Conservation (phyloP, 2,329 filamentous ascomycete genomes). For the Colletotrichum magnum region DNA sequence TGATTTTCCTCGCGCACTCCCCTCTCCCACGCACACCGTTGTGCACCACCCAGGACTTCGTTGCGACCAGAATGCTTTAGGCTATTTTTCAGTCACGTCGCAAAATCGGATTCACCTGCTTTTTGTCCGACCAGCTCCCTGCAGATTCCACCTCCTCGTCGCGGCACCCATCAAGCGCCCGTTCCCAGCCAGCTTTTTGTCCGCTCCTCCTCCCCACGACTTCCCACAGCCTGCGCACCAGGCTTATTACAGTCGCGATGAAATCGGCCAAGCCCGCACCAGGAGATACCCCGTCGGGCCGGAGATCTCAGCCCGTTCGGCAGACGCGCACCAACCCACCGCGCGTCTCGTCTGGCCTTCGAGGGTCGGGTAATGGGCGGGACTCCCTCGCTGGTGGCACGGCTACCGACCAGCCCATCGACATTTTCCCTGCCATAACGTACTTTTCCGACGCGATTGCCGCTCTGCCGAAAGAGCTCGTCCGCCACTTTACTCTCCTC, state of each 20-base stretch:
- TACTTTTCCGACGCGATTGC: conserved; percentile 93
- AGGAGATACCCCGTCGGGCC: conserved; percentile 62
- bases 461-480: conserved; percentile 93
- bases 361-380: conserved; percentile 59
- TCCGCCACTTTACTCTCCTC: conserved; percentile 93
- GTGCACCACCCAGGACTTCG: conserved; percentile 8
- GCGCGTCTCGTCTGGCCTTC: conserved; percentile 63
- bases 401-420: conserved; percentile 71
- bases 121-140: conserved; percentile 4
- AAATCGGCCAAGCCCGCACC: conserved; percentile 67
- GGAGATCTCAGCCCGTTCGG: conserved; percentile 74
- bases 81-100: neutral
- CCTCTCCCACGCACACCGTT: conserved; percentile 22
- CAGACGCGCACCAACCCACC: conserved; percentile 76
- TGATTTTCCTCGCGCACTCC: conserved; percentile 40
- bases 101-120: neutral
- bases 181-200: conserved; percentile 1
- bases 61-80: conserved; percentile 33
- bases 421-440: conserved; percentile 76
- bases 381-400: conserved; percentile 61
- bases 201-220: conserved; percentile 15
- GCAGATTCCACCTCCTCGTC: neutral
- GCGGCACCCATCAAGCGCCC: conserved; percentile 7
- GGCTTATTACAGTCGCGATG: conserved; percentile 54
- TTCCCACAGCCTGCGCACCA: conserved; percentile 14